Evolutionary conservation across 2,329 filamentous ascomycete genomes (phyloP), one percentile per base, ranked within the genome.

Genomic region (Penicillium sp.): DNA sequence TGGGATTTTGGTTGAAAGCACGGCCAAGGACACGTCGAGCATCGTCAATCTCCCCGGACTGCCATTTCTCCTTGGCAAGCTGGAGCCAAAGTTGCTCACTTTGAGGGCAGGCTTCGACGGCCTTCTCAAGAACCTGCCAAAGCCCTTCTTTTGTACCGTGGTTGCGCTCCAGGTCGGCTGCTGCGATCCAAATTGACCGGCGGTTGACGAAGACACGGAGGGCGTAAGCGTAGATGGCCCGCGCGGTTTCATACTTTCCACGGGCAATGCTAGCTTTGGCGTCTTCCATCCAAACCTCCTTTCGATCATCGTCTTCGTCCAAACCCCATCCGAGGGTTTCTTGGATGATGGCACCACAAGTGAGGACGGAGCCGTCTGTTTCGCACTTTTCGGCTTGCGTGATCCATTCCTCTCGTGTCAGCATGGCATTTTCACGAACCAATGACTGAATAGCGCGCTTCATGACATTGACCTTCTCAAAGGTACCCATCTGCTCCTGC

Each of bases 381-480:
- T 99, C 94, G 68, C 93, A 97, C 59, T 89, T 89, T 72, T 99
- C 94, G 0, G 94, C 95, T 72, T 97, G 92, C 5, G 84, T 82
- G 49, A 99, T 95, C 94, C 94, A 99, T 63, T 97, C 92, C 71
- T 99, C 94, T 39, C 95, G 88, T 74, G 96, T 96, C 38, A 94
- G 84, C 95, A 99, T 99, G 10, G 94, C 93, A 27, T 90, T 92
- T 67, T 96, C 92, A 66, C 92, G 91, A 36, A 88, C 91, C 31
- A 99, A 81, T 18, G 92, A 87, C 67, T 95, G 90, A 31, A 97
- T 86, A 42, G 90, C 94, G 77, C 91, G 89, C 71, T 94, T 93
- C 90, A 99, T 97, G 53, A 97, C 90, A 65, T 91, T 95, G 66
- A 92, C 84, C 75, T 89, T 92, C 50, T 83, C 81, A 18, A 85